phyloP scores from a whole-genome alignment of 306 rosid species.

The Prunus fruticosa region DNA sequence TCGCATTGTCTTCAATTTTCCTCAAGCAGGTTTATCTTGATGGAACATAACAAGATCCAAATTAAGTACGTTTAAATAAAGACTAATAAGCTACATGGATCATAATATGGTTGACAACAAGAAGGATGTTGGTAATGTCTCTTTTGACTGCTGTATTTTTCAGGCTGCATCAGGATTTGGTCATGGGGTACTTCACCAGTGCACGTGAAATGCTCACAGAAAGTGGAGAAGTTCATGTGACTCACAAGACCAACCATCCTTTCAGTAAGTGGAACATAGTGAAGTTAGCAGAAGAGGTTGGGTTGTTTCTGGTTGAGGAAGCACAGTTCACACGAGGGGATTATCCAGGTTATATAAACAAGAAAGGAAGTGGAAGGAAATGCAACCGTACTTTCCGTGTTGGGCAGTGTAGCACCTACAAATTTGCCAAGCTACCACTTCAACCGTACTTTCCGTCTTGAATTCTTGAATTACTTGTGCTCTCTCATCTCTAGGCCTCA shows the following conservation, averaged over 20 bases:
- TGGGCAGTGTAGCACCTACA: constrained; percentile 30
- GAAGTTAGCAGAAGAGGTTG: constrained; percentile 8
- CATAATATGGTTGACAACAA: neutral
- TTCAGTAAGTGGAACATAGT: constrained; percentile 27
- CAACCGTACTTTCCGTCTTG: too few relatives aligned
- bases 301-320: constrained; percentile 2
- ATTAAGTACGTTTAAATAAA: neutral
- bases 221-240: constrained; percentile 34
- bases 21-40: constrained; percentile 34
- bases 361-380: constrained; percentile 2
- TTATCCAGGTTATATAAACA: constrained; percentile 30
- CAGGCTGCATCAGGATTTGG: constrained; percentile 33
- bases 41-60: neutral
- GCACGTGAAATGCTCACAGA: constrained; percentile 13
- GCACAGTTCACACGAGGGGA: neutral
- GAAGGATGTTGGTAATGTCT: neutral
- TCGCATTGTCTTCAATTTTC: constrained; percentile 37
- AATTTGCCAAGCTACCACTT: constrained; percentile 1
- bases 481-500: neutral
- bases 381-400: constrained; percentile 15
- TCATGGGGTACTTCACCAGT: constrained; percentile 20
- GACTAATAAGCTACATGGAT: neutral
- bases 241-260: constrained; percentile 33
- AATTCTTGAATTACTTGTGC: neutral
- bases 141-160: neutral